These are phyloP conservation scores for Mytilinidion resinicola DNA, from an alignment of 495 filamentous ascomycete species.

Conservation along the genomic window DNA sequence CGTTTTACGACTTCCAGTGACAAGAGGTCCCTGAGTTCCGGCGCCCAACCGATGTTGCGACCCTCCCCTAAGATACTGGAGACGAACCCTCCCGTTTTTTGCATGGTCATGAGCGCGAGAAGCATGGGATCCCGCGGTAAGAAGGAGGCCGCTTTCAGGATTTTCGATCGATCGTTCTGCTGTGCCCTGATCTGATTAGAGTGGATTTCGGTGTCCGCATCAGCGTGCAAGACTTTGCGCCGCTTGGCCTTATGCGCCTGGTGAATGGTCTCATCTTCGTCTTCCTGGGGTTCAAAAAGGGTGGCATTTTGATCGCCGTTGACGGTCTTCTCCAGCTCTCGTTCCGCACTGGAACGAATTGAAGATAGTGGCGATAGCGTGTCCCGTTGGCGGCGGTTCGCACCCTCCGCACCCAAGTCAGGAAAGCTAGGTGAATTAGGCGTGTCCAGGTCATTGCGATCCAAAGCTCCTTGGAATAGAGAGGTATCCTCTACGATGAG, in stretches of 20 bases:
- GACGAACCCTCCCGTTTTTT: constrained; percentile 82
- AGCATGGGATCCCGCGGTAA: constrained; percentile 79
- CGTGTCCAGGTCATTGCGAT: constrained; percentile 44
- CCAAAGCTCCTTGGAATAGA: constrained; percentile 3
- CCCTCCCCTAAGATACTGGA: constrained; percentile 70
- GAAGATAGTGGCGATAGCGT: constrained; percentile 64
- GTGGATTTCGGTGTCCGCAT: constrained; percentile 56
- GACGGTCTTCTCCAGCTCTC: constrained; percentile 50
- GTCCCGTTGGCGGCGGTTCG: constrained; percentile 45
- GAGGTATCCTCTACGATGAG: not conserved
- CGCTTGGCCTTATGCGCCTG: constrained; percentile 66
- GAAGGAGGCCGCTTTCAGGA: constrained; percentile 71
- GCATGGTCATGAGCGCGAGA: constrained; percentile 80
- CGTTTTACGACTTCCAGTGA: constrained; percentile 73
- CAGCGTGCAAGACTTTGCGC: constrained; percentile 64
- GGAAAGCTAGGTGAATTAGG: constrained; percentile 13
- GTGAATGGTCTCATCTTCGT: constrained; percentile 46
- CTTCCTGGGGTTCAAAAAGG: constrained; percentile 45
- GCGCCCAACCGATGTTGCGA: constrained; percentile 74
- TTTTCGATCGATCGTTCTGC: constrained; percentile 71
- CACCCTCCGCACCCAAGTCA: constrained; percentile 53
- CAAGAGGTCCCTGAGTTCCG: constrained; percentile 78
- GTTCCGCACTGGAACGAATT: constrained; percentile 43
- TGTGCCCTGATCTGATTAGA: constrained; percentile 63
- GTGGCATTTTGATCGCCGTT: constrained; percentile 39